Conservation (phyloP, 2,329 filamentous ascomycete species). For the Penicillium sp. region DNA sequence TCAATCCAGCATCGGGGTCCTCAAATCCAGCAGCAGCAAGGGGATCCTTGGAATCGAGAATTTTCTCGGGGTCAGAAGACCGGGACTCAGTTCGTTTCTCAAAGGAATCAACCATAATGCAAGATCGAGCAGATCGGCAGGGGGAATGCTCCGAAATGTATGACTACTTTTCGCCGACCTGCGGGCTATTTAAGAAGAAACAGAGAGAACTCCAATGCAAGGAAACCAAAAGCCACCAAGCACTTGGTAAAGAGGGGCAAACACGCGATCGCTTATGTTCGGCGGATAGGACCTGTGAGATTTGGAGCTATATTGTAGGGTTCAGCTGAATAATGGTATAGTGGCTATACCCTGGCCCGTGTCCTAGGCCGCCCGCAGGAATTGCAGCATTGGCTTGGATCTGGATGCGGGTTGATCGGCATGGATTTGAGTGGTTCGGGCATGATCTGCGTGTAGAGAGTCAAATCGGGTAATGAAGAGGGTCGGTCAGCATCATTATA, state of each 20-base stretch:
- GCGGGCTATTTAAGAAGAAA: background rate
- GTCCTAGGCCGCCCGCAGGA: background rate
- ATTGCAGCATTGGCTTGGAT: slow-evolving; percentile 12
- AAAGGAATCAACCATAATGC: slow-evolving; percentile 10
- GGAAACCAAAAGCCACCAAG: background rate
- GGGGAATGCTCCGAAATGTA: background rate
- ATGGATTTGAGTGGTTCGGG: background rate
- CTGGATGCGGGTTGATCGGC: slow-evolving; percentile 7
- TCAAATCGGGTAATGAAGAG: background rate
- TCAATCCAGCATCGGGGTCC: slow-evolving; percentile 66
- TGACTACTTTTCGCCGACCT: background rate
- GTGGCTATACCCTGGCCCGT: background rate
- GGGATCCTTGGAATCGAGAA: slow-evolving; percentile 1
- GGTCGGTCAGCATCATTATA: background rate
- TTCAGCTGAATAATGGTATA: slow-evolving; percentile 3
- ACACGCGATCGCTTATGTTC: slow-evolving; percentile 11
- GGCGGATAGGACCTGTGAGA: background rate
- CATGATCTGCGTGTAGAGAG: background rate
- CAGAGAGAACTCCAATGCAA: background rate
- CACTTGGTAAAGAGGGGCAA: slow-evolving; percentile 3
- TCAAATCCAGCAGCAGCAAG: slow-evolving; percentile 25
- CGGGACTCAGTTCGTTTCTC: slow-evolving; percentile 15
- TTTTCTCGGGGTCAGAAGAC: slow-evolving; percentile 25
- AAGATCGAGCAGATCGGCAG: background rate
- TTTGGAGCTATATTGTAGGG: background rate